Percentiles rank a stretch among this genome's conserved stretches.
Evolutionary conservation across 2,329 filamentous ascomycete genomes (phyloP).

Genomic region (Alternaria sp.): DNA sequence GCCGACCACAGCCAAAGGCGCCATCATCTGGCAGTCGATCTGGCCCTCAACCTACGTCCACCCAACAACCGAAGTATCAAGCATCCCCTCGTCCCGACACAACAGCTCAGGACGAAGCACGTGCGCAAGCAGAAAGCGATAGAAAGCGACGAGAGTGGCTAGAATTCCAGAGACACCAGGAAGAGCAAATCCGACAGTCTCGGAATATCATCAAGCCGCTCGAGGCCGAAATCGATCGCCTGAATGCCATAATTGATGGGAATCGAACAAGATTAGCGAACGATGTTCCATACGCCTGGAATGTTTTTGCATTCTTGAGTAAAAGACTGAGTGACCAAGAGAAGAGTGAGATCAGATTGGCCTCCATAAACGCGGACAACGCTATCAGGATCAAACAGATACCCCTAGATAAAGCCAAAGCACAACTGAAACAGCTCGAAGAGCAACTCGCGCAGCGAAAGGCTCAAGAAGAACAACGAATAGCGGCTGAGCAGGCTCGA

Average conservation of each 20-base stretch:
- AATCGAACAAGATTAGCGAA: neutral
- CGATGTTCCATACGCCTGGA: constrained; percentile 7
- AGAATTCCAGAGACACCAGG: constrained; percentile 5
- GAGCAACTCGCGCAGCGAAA: neutral
- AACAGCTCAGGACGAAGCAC: constrained; percentile 5
- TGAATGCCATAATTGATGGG: neutral
- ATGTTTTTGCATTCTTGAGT: constrained; percentile 1
- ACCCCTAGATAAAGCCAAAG: neutral
- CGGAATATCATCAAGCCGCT: neutral
- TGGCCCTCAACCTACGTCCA: neutral
- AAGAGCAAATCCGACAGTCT: constrained; percentile 1
- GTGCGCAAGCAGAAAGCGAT: constrained; percentile 3
- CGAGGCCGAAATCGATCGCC: neutral
- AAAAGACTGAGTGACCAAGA: constrained; percentile 6
- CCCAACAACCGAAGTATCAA: neutral
- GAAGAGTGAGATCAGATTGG: constrained; percentile 1
- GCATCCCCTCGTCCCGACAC: neutral
- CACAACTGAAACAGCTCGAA: neutral
- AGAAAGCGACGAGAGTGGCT: constrained; percentile 15
- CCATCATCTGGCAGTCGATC: neutral
- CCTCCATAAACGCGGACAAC: neutral
- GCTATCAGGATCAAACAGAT: constrained; percentile 1
- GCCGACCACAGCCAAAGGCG: neutral
- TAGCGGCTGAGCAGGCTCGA: neutral
- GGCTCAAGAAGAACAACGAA: neutral